Percentiles rank a stretch among this genome's conserved stretches.
Conservation (phyloP, 1,139 yeast genomes). For the Saccharomyces hybrid region DNA sequence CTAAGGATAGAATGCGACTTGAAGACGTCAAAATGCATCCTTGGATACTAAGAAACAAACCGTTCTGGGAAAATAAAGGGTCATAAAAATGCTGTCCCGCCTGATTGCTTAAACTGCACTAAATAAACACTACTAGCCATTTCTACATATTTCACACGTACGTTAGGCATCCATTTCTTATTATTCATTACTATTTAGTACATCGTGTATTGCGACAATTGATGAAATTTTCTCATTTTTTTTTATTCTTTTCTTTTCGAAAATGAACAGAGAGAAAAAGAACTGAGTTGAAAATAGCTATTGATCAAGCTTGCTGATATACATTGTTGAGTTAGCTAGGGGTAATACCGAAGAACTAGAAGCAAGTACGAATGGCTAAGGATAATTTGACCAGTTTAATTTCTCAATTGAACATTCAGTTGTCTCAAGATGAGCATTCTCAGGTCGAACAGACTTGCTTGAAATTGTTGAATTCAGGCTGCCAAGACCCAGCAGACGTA, state of each 20-base stretch:
- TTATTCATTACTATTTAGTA: not conserved
- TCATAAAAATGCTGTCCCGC: not conserved
- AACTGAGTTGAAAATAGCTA: not conserved
- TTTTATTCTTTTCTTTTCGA: conserved; percentile 1
- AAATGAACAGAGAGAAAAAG: not conserved
- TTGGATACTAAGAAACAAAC: conserved; percentile 66
- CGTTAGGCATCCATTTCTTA: not conserved
- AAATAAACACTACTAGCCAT: not conserved
- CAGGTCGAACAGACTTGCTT: conserved; percentile 41
- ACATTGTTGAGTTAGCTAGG: not conserved
- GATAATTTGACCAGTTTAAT: conserved; percentile 38
- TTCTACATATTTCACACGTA: not conserved
- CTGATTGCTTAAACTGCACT: not conserved
- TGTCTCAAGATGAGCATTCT: conserved; percentile 41
- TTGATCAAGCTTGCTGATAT: not conserved
- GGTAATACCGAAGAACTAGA: not conserved
- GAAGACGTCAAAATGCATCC: conserved; percentile 64
- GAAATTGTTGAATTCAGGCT: conserved; percentile 35
- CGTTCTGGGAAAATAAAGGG: conserved; percentile 36
- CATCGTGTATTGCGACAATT: not conserved
- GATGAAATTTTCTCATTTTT: not conserved
- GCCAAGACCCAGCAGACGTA: conserved; percentile 37
- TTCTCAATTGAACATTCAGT: conserved; percentile 41
- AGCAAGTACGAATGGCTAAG: conserved; percentile 15
- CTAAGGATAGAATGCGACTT: conserved; percentile 56